Evolutionary conservation across 2,329 filamentous ascomycete species (phyloP).

Genomic region (Clonostachys byssicola): DNA sequence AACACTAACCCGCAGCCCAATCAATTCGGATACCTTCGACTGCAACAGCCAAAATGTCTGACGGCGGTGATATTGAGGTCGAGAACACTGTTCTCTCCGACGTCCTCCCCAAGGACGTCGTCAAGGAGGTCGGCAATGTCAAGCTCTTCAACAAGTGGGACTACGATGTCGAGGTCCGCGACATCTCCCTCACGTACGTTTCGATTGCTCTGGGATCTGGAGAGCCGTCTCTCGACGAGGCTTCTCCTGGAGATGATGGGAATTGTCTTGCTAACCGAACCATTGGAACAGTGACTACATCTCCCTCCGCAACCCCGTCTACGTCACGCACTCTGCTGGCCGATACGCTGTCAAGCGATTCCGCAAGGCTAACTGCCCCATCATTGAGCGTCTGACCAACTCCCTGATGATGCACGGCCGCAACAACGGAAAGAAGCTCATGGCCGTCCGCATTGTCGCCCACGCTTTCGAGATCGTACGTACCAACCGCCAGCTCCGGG

Average conservation of each 20-base stretch:
- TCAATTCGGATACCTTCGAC: conserved; percentile 29
- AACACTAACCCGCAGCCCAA: conserved; percentile 26
- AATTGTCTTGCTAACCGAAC: conserved; percentile 22
- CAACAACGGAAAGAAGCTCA: conserved; percentile 99
- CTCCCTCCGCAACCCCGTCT: conserved; percentile 98
- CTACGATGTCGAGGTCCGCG: conserved; percentile 99
- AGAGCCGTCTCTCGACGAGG: neutral
- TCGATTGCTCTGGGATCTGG: neutral
- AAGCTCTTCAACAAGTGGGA: conserved; percentile 98
- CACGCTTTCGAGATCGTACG: conserved; percentile 99
- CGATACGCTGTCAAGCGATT: conserved; percentile 99
- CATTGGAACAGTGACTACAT: conserved; percentile 82
- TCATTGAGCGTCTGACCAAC: conserved; percentile 99
- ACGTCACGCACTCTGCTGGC: conserved; percentile 97
- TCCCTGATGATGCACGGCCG: conserved; percentile 99
- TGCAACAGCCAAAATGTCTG: conserved; percentile 73
- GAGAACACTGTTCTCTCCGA: conserved; percentile 70
- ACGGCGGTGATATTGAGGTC: conserved; percentile 91
- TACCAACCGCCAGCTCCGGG: conserved; percentile 18
- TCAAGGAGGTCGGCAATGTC: conserved; percentile 82
- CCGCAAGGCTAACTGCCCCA: conserved; percentile 99
- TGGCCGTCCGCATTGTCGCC: conserved; percentile 98
- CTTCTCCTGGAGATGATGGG: conserved; percentile 2
- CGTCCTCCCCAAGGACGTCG: conserved; percentile 90
- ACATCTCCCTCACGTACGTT: conserved; percentile 97